Conservation (phyloP, 2,329 filamentous ascomycete genomes). For the Fusarium hainanense region DNA sequence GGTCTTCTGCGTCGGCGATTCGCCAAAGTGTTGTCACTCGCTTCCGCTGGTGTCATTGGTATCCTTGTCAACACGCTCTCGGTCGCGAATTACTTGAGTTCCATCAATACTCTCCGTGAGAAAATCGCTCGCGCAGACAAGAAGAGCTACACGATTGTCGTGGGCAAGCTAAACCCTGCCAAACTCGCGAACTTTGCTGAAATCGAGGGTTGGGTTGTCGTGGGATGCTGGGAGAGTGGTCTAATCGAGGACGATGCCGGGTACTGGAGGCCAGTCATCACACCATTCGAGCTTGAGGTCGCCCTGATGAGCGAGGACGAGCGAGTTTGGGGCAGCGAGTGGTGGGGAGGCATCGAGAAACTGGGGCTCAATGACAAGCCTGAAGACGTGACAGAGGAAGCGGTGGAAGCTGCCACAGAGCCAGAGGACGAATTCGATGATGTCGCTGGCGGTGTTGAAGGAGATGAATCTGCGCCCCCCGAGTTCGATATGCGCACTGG, state of each 20-base stretch:
- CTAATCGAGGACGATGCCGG: slow-evolving; percentile 84
- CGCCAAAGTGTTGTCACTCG: slow-evolving; percentile 82
- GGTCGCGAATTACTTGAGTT: slow-evolving; percentile 87
- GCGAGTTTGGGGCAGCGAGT: slow-evolving; percentile 86
- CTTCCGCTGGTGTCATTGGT: slow-evolving; percentile 85
- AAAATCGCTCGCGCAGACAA: slow-evolving; percentile 85
- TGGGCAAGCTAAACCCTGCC: slow-evolving; percentile 94
- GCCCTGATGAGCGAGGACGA: slow-evolving; percentile 79
- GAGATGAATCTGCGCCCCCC: slow-evolving; percentile 81
- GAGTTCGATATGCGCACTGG: slow-evolving; percentile 94
- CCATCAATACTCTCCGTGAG: slow-evolving; percentile 77
- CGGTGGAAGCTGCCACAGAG: slow-evolving; percentile 16
- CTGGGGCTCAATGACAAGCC: slow-evolving; percentile 60
- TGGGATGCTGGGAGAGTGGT: slow-evolving; percentile 98
- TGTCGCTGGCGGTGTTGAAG: slow-evolving; percentile 60
- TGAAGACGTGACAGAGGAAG: slow-evolving; percentile 32
- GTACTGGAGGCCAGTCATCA: slow-evolving; percentile 90
- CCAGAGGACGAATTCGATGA: slow-evolving; percentile 45
- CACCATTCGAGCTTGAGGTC: slow-evolving; percentile 90
- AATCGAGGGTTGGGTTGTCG: slow-evolving; percentile 95
- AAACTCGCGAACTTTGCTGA: slow-evolving; percentile 98
- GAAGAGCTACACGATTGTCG: slow-evolving; percentile 95
- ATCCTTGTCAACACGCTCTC: slow-evolving; percentile 96
- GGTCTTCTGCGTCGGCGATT: slow-evolving; percentile 83
- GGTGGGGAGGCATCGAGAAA: slow-evolving; percentile 87